phyloP scores from a whole-genome alignment of 1,284 basidiomycete species.

The Cutaneotrichosporon sp. region DNA sequence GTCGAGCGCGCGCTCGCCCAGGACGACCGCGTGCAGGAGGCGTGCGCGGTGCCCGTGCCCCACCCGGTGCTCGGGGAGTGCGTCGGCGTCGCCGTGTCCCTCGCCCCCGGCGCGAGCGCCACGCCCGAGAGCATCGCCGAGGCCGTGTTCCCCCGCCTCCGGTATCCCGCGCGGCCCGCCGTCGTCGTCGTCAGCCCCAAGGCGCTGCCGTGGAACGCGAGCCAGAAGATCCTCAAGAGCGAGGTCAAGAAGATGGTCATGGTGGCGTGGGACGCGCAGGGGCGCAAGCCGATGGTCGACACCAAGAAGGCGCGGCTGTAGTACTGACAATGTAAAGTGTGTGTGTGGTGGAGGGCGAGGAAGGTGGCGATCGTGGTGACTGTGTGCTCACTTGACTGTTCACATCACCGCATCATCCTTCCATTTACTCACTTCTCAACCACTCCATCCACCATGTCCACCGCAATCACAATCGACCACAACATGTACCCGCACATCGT shows the following conservation, averaged over 20 bases:
- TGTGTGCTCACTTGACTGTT: too few species aligned
- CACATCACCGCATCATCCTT: too few species aligned
- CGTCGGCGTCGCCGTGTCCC: conserved; percentile 41
- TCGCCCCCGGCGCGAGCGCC: conserved; percentile 24
- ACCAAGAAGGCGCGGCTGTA: conserved; percentile 14
- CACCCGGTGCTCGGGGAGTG: conserved; percentile 42
- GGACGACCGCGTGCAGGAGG: conserved; percentile 39
- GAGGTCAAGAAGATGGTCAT: conserved; percentile 25
- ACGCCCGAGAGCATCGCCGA: conserved; percentile 14
- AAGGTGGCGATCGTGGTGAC: too few species aligned
- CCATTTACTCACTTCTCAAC: too few species aligned
- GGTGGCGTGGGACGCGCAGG: conserved; percentile 16
- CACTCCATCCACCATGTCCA: too few species aligned
- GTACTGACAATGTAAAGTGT: too few species aligned
- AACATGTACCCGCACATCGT: too few species aligned
- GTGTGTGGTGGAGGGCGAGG: too few species aligned
- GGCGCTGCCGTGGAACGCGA: conserved; percentile 28
- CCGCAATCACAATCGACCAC: too few species aligned
- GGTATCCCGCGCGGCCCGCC: conserved; percentile 22
- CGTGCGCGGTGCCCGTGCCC: conserved; percentile 43
- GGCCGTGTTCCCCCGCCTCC: conserved; percentile 14
- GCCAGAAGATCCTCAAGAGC: conserved; percentile 22
- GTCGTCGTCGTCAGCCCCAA: conserved; percentile 23
- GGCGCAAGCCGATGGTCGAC: conserved; percentile 21
- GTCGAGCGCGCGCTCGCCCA: conserved; percentile 47